Base-by-base conservation (phyloP, 2,329 filamentous ascomycete genomes). In the Ceratocystis albifundus region DNA sequence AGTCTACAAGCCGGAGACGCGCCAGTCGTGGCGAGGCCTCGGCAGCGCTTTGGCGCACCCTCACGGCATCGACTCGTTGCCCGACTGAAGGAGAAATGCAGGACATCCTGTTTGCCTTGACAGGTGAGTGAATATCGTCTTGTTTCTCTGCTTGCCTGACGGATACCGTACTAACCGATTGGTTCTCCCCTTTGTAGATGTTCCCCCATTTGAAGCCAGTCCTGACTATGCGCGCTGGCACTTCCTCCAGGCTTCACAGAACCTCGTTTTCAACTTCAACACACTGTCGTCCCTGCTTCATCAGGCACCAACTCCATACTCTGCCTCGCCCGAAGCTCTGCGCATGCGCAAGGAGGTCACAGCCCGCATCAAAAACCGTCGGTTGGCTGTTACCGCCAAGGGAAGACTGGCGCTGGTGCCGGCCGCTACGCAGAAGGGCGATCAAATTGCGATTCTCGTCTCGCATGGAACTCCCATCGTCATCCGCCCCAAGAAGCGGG, bases 381-480 rank as follows among this genome's bases (percentile, higher is more conserved):
- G 66, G 6, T 61, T 68, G 7, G 63, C 63, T 28, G 64, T 68
- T 28, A 68, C 66, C 4, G 59, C 61, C 0, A 46, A 64, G 17
- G 66, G 66, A 17, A 41, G 66, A 22, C 48, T 68, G 25, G 66
- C 66, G 1, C 61, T 68, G 7, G 66, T 68, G 10, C 66, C 66
- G 48, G 66, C 66, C 17, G 64, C 64, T 12, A 68, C 63, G 36
- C 64, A 68, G 44, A 68, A 68, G 59, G 66, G 66, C 20, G 64
- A 68, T 25, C 25, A 63, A 36, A 41, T 68, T 25, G 61, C 46
- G 15, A 50, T 68, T 4, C 46, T 68, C 7, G 63, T 68, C 28
- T 66, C 66, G 1, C 64, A 68, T 28, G 66, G 66, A 10, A 68
- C 66, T 17, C 66, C 66, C 17, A 36, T 68, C 3, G 55, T 68